These are phyloP conservation scores for Kokia cookei DNA, from an alignment of 441 rosid species.

Conservation along the genomic window DNA sequence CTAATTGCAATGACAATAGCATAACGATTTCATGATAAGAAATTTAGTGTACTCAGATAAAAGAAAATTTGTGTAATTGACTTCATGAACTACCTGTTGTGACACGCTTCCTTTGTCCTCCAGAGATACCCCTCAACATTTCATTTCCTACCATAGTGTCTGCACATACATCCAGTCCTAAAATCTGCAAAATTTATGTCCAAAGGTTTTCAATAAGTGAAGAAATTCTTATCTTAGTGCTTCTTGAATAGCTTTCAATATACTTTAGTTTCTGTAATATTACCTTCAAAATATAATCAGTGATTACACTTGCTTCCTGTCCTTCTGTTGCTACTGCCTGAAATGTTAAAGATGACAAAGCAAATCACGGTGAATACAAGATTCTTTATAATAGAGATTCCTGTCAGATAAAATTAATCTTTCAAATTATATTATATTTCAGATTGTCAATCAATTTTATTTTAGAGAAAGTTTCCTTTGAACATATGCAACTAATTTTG, in stretches of 20 bases:
- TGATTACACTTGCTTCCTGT: slow-evolving; percentile 54
- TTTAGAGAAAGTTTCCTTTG: too few relatives aligned
- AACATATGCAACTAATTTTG: background rate
- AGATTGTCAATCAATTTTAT: background rate
- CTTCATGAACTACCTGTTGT: slow-evolving; percentile 56
- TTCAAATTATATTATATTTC: background rate
- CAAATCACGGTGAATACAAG: background rate
- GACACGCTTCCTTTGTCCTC: slow-evolving; percentile 87
- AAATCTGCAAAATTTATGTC: slow-evolving; percentile 34
- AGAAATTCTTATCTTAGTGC: background rate
- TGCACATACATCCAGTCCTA: slow-evolving; percentile 80
- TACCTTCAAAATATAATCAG: slow-evolving; percentile 73
- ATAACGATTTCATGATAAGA: background rate
- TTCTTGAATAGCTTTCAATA: background rate
- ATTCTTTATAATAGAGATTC: background rate
- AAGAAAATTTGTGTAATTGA: background rate
- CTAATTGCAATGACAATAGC: background rate
- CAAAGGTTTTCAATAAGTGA: background rate
- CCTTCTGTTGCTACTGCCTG: slow-evolving; percentile 62
- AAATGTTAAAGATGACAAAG: background rate
- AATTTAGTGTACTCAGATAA: background rate
- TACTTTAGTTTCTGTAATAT: background rate
- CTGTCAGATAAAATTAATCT: background rate
- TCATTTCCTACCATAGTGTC: slow-evolving; percentile 80
- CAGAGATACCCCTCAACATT: slow-evolving; percentile 87